These are phyloP conservation scores for Fusarium staphyleae DNA, from an alignment of 2,329 filamentous ascomycete species.

Conservation along the genomic window DNA sequence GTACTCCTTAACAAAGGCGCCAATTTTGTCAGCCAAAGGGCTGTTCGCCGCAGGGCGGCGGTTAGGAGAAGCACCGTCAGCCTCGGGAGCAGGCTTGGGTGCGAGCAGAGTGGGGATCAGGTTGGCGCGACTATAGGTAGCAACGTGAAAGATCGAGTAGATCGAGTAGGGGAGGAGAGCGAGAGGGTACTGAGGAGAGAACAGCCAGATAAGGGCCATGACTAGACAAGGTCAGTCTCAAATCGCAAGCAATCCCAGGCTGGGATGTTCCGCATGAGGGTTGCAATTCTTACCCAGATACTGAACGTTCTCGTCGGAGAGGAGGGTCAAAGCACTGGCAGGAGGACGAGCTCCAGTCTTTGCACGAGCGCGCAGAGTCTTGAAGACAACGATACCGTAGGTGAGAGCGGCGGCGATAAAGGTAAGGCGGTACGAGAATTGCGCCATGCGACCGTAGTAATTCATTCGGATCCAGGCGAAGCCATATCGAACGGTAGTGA, in stretches of 20 bases:
- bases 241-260: neutral
- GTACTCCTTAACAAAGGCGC: constrained; percentile 95
- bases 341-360: constrained; percentile 72
- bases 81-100: constrained; percentile 60
- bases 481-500: constrained; percentile 82
- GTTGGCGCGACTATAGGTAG: constrained; percentile 94
- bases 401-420: constrained; percentile 90
- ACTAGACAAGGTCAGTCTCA: constrained; percentile 56
- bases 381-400: constrained; percentile 98
- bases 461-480: constrained; percentile 91
- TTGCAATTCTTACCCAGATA: constrained; percentile 78
- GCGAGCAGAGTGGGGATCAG: constrained; percentile 87
- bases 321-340: constrained; percentile 68
- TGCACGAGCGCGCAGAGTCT: constrained; percentile 87
- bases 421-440: constrained; percentile 86
- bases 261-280: neutral
- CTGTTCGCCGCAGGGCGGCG: constrained; percentile 57
- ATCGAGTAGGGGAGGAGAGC: constrained; percentile 93
- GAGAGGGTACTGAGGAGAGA: constrained; percentile 85
- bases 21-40: constrained; percentile 81
- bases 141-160: constrained; percentile 98
- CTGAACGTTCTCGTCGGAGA: constrained; percentile 94
- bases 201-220: constrained; percentile 95
- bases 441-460: constrained; percentile 77
- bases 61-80: constrained; percentile 58